Base-by-base conservation (phyloP, 306 rosid species). In the Pachyrhizus erosus region DNA sequence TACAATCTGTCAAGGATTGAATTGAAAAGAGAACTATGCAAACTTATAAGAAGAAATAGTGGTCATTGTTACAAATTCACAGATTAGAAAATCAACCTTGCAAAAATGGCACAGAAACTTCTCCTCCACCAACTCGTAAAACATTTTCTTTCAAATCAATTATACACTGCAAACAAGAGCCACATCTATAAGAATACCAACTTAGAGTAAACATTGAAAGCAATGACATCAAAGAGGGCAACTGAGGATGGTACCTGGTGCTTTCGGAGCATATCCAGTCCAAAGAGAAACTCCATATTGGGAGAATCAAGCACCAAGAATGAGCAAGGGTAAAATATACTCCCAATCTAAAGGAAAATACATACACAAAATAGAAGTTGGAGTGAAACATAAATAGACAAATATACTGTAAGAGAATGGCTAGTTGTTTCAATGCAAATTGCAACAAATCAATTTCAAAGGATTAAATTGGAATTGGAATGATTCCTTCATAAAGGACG, bases 261-360 rank as follows among this genome's bases (percentile, higher is more conserved):
- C 88, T 96, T 96, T 31, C 97, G 89, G 72, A 96, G 98, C 99
- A 96, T 96, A 86, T 96, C 99, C 84, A 96, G 80, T 68, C 98
- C 98, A 79, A 96, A 96, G 74, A 93, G 97, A 78, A 96, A 96
- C 76, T 96, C 99, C 94, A 96, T 96, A 81, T 93, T 93, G 58
- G 98, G 90, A 77, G 97, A 77, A 86, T 96, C 99, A 57, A 96
- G 85, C 62, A 96, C 99, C 65, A 89, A 26, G 78, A 96, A 96
- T 65, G 99, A 96, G 86, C 98, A 93, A 70, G 92, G 98, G 83
- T 93, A 96, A 81, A 96, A 96, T 73, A 88, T 86, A 85, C 29
- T 91, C 81, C 97, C 99, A 85, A 93, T 96, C 98, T 93, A 77
- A 77, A 62, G 58, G 17, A 58, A 83, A 71, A 71, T 24, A 73